phyloP scores from a whole-genome alignment of 768 basidiomycete genomes.

The Mycena amicta region DNA sequence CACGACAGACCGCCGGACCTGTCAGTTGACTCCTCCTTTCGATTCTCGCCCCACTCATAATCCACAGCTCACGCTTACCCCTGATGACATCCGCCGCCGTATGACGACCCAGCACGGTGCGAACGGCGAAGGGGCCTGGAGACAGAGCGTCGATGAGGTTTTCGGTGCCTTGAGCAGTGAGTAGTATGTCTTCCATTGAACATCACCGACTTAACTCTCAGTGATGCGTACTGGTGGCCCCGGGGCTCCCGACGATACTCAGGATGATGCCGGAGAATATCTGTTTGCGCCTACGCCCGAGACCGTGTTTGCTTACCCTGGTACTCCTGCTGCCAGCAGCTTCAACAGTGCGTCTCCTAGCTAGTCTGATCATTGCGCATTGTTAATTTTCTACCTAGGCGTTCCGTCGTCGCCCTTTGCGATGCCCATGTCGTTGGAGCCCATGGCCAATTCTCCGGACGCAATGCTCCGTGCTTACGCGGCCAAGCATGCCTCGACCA shows the following conservation, averaged over 20 bases:
- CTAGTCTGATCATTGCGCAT: too few species aligned
- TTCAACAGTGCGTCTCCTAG: constrained; percentile 11
- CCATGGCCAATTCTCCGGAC: constrained; percentile 60
- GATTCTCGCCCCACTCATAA: not conserved
- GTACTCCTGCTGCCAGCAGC: constrained; percentile 27
- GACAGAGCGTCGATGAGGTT: constrained; percentile 49
- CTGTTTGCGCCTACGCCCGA: constrained; percentile 43
- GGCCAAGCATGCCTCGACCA: constrained; percentile 35
- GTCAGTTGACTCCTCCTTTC: constrained; percentile 1
- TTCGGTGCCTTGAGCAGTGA: constrained; percentile 68
- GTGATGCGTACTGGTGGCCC: constrained; percentile 71
- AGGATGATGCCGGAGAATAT: constrained; percentile 42
- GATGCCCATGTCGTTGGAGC: constrained; percentile 30
- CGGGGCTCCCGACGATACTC: constrained; percentile 10
- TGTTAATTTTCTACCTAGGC: too few species aligned
- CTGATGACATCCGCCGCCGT: constrained; percentile 64
- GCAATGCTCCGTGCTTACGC: constrained; percentile 80
- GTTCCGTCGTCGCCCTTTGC: constrained; percentile 36
- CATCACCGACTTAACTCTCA: too few species aligned
- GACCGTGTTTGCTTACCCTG: constrained; percentile 37
- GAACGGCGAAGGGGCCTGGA: constrained; percentile 35
- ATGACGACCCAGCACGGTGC: constrained; percentile 40
- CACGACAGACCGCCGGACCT: constrained; percentile 16
- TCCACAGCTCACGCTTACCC: constrained; percentile 47
- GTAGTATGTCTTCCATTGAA: too few species aligned